A percentile compares a stretch with the other conserved stretches of the same genome.
phyloP scores from a whole-genome alignment of 805 yeast genomes.

The Pichia cephalocereana region DNA sequence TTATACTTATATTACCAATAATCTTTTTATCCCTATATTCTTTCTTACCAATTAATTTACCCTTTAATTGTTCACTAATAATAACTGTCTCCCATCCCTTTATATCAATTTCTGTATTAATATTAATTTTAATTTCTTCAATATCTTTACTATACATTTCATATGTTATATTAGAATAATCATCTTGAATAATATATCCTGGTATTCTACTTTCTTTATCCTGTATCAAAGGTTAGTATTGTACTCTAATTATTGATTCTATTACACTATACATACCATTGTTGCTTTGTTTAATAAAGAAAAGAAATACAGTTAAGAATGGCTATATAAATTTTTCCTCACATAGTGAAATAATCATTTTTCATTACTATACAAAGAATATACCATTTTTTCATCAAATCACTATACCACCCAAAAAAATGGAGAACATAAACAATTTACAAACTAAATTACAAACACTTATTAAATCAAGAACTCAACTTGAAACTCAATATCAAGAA shows the following conservation, averaged over 20 bases:
- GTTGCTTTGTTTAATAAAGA: too few species aligned
- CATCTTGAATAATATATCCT: slow-evolving; percentile 33
- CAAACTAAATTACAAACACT: slow-evolving; percentile 34
- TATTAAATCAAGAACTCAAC: slow-evolving; percentile 66
- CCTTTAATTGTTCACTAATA: background rate
- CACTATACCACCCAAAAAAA: too few species aligned
- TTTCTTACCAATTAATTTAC: background rate
- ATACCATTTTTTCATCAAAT: too few species aligned
- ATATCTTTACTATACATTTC: slow-evolving; percentile 3
- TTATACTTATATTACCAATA: background rate
- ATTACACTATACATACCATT: too few species aligned
- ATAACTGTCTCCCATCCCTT: background rate
- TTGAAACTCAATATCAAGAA: slow-evolving; percentile 93
- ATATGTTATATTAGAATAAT: slow-evolving; percentile 4
- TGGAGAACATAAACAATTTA: slow-evolving; percentile 16
- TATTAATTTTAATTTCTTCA: background rate
- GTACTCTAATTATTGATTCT: background rate
- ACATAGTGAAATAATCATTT: too few species aligned
- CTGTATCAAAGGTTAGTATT: slow-evolving; percentile 20
- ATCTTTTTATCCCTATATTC: background rate
- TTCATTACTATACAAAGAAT: too few species aligned
- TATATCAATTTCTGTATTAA: background rate
- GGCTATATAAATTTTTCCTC: too few species aligned
- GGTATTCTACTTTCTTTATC: slow-evolving; percentile 37
- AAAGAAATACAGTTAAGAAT: too few species aligned